These are phyloP conservation scores for Boletus huronensis DNA, from an alignment of 768 basidiomycete genomes.

Conservation along the genomic window DNA sequence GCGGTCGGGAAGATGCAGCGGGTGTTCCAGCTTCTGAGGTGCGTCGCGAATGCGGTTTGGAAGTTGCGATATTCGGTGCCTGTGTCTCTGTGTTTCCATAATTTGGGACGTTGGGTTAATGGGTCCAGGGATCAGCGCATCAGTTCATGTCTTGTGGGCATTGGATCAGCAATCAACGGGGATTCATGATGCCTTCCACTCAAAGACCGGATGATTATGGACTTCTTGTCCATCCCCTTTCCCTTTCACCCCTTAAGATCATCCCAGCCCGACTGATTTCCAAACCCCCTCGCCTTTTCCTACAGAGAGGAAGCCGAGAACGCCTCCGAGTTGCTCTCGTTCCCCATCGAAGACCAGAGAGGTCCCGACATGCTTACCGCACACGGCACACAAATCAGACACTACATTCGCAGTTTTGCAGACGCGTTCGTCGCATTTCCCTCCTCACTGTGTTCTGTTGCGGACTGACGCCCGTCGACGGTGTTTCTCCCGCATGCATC, in stretches of 20 bases:
- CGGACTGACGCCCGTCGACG: neutral
- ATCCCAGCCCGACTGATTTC: neutral
- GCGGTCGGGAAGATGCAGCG: conserved; percentile 90
- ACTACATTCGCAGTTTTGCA: conserved; percentile 66
- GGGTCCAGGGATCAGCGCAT: neutral
- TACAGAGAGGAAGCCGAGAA: conserved; percentile 76
- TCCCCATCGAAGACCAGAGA: conserved; percentile 35
- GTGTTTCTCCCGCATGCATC: neutral
- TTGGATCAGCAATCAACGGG: neutral
- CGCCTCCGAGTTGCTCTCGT: conserved; percentile 57
- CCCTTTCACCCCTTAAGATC: neutral
- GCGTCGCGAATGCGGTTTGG: conserved; percentile 25
- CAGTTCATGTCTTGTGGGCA: neutral
- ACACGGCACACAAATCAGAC: conserved; percentile 54
- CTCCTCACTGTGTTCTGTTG: neutral
- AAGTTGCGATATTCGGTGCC: neutral
- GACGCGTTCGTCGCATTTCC: conserved; percentile 57
- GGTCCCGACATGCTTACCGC: conserved; percentile 59
- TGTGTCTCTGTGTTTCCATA: neutral
- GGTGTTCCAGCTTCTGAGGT: conserved; percentile 88
- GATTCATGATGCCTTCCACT: neutral
- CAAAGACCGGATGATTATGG: neutral
- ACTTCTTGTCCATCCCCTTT: neutral
- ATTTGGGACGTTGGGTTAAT: neutral
- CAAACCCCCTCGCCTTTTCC: neutral